Conservation (phyloP, 2,329 filamentous ascomycete species). For the Didymella lethalis region DNA sequence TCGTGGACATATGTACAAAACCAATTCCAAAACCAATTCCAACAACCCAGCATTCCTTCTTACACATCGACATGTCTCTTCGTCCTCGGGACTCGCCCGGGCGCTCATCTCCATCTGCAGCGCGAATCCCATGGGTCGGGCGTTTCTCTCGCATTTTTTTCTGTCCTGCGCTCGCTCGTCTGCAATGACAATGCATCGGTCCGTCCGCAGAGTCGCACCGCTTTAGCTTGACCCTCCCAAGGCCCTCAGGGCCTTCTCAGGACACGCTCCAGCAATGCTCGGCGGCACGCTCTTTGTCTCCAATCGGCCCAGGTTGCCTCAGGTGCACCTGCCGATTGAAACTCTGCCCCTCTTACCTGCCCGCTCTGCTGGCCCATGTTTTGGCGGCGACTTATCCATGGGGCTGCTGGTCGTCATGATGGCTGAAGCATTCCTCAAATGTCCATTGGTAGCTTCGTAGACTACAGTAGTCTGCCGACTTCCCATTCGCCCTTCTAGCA, state of each 20-base stretch:
- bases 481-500: conserved; percentile 9
- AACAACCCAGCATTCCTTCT: no score
- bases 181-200: conserved; percentile 28
- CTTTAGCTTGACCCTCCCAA: conserved; percentile 16
- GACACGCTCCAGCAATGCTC: conserved; percentile 9
- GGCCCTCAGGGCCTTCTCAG: conserved; percentile 5
- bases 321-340: conserved; percentile 6
- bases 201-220: conserved; percentile 28
- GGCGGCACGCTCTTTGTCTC: conserved; percentile 10
- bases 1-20: not conserved
- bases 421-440: conserved; percentile 4
- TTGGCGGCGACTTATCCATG: not conserved
- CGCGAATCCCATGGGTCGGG: not conserved
- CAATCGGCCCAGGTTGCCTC: conserved; percentile 8
- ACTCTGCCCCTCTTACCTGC: conserved; percentile 1
- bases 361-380: not conserved
- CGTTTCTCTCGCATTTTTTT: conserved; percentile 1
- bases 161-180: conserved; percentile 19
- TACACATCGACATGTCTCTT: not conserved
- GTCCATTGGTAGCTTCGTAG: conserved; percentile 5
- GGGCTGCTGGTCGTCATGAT: not conserved
- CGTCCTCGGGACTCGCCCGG: not conserved
- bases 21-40: not conserved
- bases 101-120: not conserved
- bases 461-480: conserved; percentile 1